phyloP scores from a whole-genome alignment of 1,284 basidiomycete genomes.

The Mycosarcoma maydis region DNA sequence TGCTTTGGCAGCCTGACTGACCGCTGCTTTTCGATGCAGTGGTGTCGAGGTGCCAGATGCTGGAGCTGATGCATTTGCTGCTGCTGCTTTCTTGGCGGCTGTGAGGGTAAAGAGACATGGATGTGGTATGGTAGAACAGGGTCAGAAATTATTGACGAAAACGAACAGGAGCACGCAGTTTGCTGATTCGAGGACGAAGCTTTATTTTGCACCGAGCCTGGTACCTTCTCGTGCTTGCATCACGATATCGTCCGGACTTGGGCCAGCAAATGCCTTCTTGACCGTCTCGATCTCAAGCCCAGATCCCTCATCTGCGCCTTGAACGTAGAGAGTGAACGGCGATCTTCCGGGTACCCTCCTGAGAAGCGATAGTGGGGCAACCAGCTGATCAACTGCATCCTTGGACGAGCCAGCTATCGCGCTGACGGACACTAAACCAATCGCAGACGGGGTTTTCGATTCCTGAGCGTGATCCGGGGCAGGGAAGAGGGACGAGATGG shows the following conservation, averaged over 20 bases:
- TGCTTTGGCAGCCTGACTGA: slow-evolving; percentile 46
- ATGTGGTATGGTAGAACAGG: neutral
- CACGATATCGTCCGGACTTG: slow-evolving; percentile 88
- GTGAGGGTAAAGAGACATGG: neutral
- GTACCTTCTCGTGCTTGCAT: slow-evolving; percentile 81
- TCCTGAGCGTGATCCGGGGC: neutral
- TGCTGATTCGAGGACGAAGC: neutral
- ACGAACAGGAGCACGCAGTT: too few relatives aligned
- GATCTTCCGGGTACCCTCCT: slow-evolving; percentile 38
- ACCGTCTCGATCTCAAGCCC: slow-evolving; percentile 32
- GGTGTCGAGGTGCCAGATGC: slow-evolving; percentile 48
- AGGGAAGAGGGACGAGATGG: slow-evolving; percentile 54
- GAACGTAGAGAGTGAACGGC: slow-evolving; percentile 40
- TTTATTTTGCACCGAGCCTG: slow-evolving; percentile 51
- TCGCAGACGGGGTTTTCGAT: neutral
- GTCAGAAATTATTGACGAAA: too few relatives aligned
- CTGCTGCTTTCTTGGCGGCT: slow-evolving; percentile 45
- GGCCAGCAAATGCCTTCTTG: slow-evolving; percentile 74
- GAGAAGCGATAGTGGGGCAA: slow-evolving; percentile 15
- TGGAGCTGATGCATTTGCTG: slow-evolving; percentile 30
- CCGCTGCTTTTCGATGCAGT: slow-evolving; percentile 38
- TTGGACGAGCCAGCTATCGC: slow-evolving; percentile 22
- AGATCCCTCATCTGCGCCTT: slow-evolving; percentile 8
- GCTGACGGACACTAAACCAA: slow-evolving; percentile 13
- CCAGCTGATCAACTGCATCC: slow-evolving; percentile 19